Conservation (phyloP, 2,329 filamentous ascomycete genomes). For the Penicillium sp. region DNA sequence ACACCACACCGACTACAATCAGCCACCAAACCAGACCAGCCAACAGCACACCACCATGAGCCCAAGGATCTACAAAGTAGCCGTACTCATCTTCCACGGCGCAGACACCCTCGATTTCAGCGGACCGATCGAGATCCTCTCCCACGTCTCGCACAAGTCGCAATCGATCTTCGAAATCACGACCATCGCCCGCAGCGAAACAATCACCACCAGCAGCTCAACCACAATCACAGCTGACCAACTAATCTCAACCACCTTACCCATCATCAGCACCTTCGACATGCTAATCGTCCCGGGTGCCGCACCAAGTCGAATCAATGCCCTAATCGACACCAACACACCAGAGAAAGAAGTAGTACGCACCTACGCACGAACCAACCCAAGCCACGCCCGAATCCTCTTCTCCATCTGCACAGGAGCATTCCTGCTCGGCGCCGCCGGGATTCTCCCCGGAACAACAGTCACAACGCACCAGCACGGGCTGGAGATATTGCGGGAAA, state of each 20-base stretch:
- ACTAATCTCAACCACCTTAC: constrained; percentile 30
- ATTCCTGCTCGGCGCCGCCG: constrained; percentile 41
- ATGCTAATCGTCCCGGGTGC: constrained; percentile 46
- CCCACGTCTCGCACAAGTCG: constrained; percentile 23
- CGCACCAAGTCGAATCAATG: constrained; percentile 20
- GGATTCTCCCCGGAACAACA: constrained; percentile 37
- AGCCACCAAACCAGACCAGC: background rate
- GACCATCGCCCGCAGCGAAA: constrained; percentile 34
- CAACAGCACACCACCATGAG: background rate
- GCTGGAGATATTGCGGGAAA: constrained; percentile 20
- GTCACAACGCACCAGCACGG: constrained; percentile 43
- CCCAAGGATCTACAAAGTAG: constrained; percentile 34
- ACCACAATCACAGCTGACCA: constrained; percentile 36
- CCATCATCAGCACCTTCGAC: constrained; percentile 35
- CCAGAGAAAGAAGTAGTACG: constrained; percentile 23
- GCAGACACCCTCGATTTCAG: constrained; percentile 47
- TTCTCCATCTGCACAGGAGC: constrained; percentile 46
- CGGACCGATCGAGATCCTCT: constrained; percentile 44
- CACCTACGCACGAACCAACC: constrained; percentile 19
- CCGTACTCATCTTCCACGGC: constrained; percentile 40
- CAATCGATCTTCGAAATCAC: constrained; percentile 34
- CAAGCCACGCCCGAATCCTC: constrained; percentile 32
- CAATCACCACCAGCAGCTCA: constrained; percentile 24
- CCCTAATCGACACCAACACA: constrained; percentile 18
- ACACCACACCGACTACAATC: background rate